Base-by-base conservation (phyloP, 2,329 filamentous ascomycete species). In the Chaetomiaceae sp. region DNA sequence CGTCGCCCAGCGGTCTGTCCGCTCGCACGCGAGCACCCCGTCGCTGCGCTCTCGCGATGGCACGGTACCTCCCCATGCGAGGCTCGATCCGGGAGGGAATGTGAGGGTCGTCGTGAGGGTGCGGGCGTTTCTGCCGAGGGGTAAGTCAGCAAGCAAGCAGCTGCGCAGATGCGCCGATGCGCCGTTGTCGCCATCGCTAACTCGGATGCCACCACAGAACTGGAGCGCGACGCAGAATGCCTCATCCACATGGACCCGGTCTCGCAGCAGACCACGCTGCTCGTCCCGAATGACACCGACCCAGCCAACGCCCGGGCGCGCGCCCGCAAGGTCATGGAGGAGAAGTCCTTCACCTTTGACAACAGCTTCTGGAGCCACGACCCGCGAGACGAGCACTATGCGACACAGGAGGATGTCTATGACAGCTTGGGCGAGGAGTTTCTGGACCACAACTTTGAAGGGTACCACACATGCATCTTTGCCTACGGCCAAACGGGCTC, bases 381-480 rank as follows among this genome's bases (percentile, higher is more conserved):
- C 67, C 79, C 79, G 51, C 70, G 76, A 23, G 90, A 96, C 66
- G 75, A 82, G 29, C 89, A 96, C 72, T 99, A 96, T 67, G 91
- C 94, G 3, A 81, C 86, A 56, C 94, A 99, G 69, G 89, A 90
- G 64, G 89, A 96, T 64, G 87, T 99, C 51, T 97, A 99, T 76
- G 89, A 94, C 65, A 87, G 87, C 54, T 80, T 99, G 21, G 94
- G 94, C 51, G 90, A 96, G 69, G 94, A 97, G 66, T 97, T 99
- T 62, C 80, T 99, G 58, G 94, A 99, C 70, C 94, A 99, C 78
- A 99, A 99, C 73, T 99, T 99, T 65, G 91, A 96, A 67, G 94
- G 94, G 59, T 99, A 99, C 74, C 92, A 99, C 72, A 99, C 94
- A 0, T 99, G 94, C 70, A 99, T 99, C 62, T 97, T 99, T 67